Conservation (phyloP, 2,329 filamentous ascomycete species). For the Grosmannia huntii region DNA sequence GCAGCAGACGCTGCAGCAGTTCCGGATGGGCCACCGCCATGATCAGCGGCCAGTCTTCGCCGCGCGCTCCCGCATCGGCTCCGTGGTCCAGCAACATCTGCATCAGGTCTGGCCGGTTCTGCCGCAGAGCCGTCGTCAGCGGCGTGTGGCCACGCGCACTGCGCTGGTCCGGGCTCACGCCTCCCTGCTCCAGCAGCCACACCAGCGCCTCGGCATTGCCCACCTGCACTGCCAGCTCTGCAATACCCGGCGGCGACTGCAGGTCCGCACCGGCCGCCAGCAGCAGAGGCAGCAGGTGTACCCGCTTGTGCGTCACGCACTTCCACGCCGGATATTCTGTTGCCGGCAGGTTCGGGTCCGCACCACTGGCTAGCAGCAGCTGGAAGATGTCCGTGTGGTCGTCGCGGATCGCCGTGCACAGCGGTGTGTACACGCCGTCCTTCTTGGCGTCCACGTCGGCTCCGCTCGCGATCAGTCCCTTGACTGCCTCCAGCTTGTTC, state of each 20-base stretch:
- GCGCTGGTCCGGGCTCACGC: slow-evolving; percentile 20
- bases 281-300: slow-evolving; percentile 21
- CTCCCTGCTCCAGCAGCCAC: slow-evolving; percentile 19
- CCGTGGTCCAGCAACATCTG: slow-evolving; percentile 21
- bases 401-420: slow-evolving; percentile 16
- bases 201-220: slow-evolving; percentile 25
- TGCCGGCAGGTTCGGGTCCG: slow-evolving; percentile 20
- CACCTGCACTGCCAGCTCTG: slow-evolving; percentile 21
- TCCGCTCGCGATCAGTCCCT: slow-evolving; percentile 22
- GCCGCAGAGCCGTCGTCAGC: slow-evolving; percentile 17
- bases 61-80: slow-evolving; percentile 18
- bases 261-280: slow-evolving; percentile 22
- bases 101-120: slow-evolving; percentile 37
- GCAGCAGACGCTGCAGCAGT: slow-evolving; percentile 37
- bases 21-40: slow-evolving; percentile 52
- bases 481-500: slow-evolving; percentile 50
- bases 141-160: slow-evolving; percentile 20
- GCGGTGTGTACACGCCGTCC: slow-evolving; percentile 16
- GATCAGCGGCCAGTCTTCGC: slow-evolving; percentile 47
- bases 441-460: slow-evolving; percentile 17
- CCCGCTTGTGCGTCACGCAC: slow-evolving; percentile 15
- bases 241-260: slow-evolving; percentile 17
- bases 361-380: slow-evolving; percentile 22
- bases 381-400: slow-evolving; percentile 17
- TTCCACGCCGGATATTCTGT: slow-evolving; percentile 22